phyloP scores from a whole-genome alignment of 305 asterid species.

The Ilex paraguariensis region DNA sequence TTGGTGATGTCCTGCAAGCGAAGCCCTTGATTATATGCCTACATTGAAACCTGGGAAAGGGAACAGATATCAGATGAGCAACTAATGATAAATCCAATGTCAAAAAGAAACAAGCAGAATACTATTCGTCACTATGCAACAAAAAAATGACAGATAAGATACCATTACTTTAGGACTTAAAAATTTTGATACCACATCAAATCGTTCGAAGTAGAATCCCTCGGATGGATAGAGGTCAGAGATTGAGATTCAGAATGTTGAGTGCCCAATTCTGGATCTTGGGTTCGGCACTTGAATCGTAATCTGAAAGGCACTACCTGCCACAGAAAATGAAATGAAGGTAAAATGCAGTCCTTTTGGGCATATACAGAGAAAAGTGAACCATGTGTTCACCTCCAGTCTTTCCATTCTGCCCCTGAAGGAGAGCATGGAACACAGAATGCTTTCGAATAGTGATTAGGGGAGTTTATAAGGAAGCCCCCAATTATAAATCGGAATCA shows the following conservation, averaged over 20 bases:
- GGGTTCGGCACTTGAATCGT: slow-evolving; percentile 56
- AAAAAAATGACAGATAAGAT: background rate
- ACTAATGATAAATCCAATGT: too few relatives aligned
- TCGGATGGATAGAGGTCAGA: slow-evolving; percentile 24
- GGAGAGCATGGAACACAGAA: too few relatives aligned
- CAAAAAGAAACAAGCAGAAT: too few relatives aligned
- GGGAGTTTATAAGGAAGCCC: too few relatives aligned
- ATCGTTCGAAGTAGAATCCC: slow-evolving; percentile 36
- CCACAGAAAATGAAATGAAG: slow-evolving; percentile 13
- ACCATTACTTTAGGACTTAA: background rate
- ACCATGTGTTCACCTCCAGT: too few relatives aligned
- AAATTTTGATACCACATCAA: slow-evolving; percentile 54
- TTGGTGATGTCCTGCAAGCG: slow-evolving; percentile 33
- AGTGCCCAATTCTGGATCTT: slow-evolving; percentile 26
- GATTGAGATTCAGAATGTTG: slow-evolving; percentile 26
- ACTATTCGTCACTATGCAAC: too few relatives aligned
- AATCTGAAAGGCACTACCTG: slow-evolving; percentile 71
- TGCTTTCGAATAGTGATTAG: too few relatives aligned
- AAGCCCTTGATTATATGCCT: slow-evolving; percentile 78
- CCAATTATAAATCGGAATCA: too few relatives aligned
- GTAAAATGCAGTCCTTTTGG: background rate
- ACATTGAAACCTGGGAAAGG: slow-evolving; percentile 69
- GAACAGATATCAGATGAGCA: background rate
- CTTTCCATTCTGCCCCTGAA: too few relatives aligned
- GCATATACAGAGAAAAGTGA: too few relatives aligned